A percentile compares a stretch with the other conserved stretches of the same genome.
phyloP scores from a whole-genome alignment of 2,329 filamentous ascomycete species.

The Paecilomyces variotii region DNA sequence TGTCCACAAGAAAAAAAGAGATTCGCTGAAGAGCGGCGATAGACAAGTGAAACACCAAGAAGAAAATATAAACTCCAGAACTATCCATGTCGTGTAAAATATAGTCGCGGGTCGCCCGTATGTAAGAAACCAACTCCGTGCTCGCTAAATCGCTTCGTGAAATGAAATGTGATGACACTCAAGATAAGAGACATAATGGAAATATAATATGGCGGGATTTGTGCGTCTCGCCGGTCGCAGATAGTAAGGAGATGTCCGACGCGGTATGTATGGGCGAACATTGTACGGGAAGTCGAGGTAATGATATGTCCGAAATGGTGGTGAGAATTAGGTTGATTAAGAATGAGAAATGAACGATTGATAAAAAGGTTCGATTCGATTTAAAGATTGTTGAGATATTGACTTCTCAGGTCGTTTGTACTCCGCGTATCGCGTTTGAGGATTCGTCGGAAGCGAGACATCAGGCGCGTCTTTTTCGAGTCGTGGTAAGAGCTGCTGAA shows the following conservation, averaged over 20 bases:
- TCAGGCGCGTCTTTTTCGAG: conserved; percentile 13
- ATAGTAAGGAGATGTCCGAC: not conserved
- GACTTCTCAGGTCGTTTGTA: not conserved
- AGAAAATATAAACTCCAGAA: not conserved
- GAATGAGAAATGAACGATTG: not conserved
- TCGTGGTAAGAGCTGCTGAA: conserved; percentile 6
- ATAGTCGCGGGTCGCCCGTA: not conserved
- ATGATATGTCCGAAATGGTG: not conserved
- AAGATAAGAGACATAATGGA: not conserved
- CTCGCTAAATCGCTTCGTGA: not conserved
- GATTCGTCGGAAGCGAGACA: conserved; percentile 24
- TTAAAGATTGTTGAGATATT: not conserved
- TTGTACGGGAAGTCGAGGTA: not conserved
- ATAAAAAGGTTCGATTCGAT: not conserved
- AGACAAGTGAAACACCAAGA: not conserved
- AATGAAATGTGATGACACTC: not conserved
- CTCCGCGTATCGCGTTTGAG: conserved; percentile 20
- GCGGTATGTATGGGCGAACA: not conserved
- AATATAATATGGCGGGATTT: not conserved
- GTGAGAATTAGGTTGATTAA: not conserved
- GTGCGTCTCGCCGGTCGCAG: not conserved
- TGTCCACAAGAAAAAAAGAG: not conserved
- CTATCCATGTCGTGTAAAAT: not conserved
- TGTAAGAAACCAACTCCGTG: not conserved
- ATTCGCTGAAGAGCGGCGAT: not conserved